phyloP scores from a whole-genome alignment of 345 rosid species.

The Noccaea bulbosa region DNA sequence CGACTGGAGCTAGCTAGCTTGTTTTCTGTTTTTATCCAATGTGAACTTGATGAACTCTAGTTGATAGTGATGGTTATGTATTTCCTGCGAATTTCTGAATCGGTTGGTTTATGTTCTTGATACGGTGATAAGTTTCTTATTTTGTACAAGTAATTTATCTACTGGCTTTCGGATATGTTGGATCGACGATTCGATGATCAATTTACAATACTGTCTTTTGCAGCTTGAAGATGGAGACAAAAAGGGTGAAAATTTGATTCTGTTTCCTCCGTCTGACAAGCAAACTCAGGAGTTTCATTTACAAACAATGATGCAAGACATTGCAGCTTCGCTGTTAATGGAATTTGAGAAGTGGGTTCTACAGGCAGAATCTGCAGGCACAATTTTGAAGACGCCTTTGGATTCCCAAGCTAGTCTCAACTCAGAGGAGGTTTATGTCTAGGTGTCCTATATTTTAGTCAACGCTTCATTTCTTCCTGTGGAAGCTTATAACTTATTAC shows the following conservation, averaged over 20 bases:
- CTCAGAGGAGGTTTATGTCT: constrained; percentile 98
- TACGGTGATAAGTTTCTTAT: background rate
- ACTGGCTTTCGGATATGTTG: constrained; percentile 4
- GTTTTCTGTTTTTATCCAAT: background rate
- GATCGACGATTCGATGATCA: constrained; percentile 15
- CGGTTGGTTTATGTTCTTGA: background rate
- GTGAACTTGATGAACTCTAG: background rate
- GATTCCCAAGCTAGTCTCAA: constrained; percentile 99
- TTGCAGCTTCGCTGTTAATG: constrained; percentile 90
- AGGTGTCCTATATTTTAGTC: constrained; percentile 84
- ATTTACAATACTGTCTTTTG: constrained; percentile 45
- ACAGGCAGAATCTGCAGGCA: constrained; percentile 87
- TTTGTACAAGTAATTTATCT: background rate
- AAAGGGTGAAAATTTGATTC: constrained; percentile 60
- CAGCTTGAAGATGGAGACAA: constrained; percentile 85
- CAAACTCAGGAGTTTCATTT: constrained; percentile 87
- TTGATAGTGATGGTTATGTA: constrained; percentile 20
- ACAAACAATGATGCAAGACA: constrained; percentile 97
- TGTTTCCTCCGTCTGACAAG: constrained; percentile 93
- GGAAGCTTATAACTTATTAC: constrained; percentile 22
- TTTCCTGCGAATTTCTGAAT: constrained; percentile 3
- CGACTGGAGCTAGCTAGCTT: constrained; percentile 10
- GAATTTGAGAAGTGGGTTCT: constrained; percentile 96
- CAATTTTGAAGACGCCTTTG: constrained; percentile 90
- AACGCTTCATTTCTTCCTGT: constrained; percentile 39